phyloP scores from a whole-genome alignment of 1,284 basidiomycete genomes.

The Leccinum pallidistipes region DNA sequence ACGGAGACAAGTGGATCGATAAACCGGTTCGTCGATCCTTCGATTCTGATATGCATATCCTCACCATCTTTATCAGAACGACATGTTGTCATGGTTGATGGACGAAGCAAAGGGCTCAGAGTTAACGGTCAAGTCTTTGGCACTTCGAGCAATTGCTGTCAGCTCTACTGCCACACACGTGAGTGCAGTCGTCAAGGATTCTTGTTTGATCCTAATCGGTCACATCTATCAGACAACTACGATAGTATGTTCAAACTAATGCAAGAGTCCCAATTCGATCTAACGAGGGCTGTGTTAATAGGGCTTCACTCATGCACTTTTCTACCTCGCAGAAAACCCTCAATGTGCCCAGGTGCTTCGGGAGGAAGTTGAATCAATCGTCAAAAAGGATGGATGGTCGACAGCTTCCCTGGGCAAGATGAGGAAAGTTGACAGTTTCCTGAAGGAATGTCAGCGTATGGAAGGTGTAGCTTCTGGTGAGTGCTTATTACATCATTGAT shows the following conservation, averaged over 20 bases:
- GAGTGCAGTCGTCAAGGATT: slow-evolving; percentile 1
- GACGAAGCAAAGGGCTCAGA: slow-evolving; percentile 35
- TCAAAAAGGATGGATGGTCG: slow-evolving; percentile 44
- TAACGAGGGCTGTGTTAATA: background rate
- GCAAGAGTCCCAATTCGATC: background rate
- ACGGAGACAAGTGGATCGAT: slow-evolving; percentile 38
- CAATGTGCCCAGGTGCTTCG: background rate
- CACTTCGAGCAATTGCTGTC: slow-evolving; percentile 30
- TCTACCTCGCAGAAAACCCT: slow-evolving; percentile 38
- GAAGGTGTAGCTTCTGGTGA: slow-evolving; percentile 18
- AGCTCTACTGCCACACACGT: slow-evolving; percentile 43
- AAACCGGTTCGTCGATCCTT: slow-evolving; percentile 38
- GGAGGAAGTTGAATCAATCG: slow-evolving; percentile 15
- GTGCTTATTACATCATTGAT: too few relatives aligned
- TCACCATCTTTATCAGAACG: background rate
- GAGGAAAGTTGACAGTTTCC: slow-evolving; percentile 48
- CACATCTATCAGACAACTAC: background rate
- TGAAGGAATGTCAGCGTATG: slow-evolving; percentile 43
- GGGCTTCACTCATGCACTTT: slow-evolving; percentile 39
- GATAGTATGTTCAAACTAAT: background rate
- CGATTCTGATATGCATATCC: background rate
- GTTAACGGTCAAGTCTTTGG: slow-evolving; percentile 13
- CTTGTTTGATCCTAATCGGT: too few relatives aligned
- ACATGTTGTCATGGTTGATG: slow-evolving; percentile 44
- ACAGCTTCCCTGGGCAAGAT: slow-evolving; percentile 41